These are phyloP conservation scores for Grigorovia jiainica DNA, from an alignment of 805 yeast species.

Conservation along the genomic window DNA sequence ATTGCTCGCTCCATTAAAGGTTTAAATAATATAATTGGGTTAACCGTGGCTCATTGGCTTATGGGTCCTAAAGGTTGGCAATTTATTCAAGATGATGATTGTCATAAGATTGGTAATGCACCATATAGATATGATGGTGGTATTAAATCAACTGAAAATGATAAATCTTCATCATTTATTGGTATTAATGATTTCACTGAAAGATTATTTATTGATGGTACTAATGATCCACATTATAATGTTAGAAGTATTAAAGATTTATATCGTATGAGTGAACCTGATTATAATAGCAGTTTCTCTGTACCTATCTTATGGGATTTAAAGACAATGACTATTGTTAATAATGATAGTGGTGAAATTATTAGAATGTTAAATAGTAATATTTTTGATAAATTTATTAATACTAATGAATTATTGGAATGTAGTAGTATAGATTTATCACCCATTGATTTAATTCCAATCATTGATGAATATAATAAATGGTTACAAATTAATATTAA, in stretches of 20 bases:
- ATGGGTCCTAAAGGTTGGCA: constrained; percentile 87
- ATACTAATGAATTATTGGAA: constrained; percentile 29
- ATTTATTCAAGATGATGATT: constrained; percentile 31
- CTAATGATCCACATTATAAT: constrained; percentile 53
- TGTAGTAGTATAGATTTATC: constrained; percentile 35
- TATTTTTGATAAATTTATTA: constrained; percentile 38
- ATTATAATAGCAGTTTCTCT: constrained; percentile 73
- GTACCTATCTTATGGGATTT: constrained; percentile 93
- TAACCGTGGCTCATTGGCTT: constrained; percentile 83
- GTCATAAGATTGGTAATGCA: constrained; percentile 7
- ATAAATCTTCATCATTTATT: constrained; percentile 11
- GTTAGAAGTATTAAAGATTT: constrained; percentile 54
- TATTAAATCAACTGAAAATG: constrained; percentile 7
- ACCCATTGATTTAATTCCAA: constrained; percentile 42
- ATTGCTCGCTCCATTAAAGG: constrained; percentile 70
- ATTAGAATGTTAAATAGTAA: constrained; percentile 73
- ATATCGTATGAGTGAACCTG: constrained; percentile 65
- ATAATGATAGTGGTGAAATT: constrained; percentile 84
- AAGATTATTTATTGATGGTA: constrained; percentile 28
- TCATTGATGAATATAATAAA: constrained; percentile 69
- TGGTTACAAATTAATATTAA: constrained; percentile 81
- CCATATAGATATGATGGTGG: constrained; percentile 17
- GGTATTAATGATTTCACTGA: constrained; percentile 12
- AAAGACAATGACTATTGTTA: constrained; percentile 72
- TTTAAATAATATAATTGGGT: constrained; percentile 44